phyloP scores from a whole-genome alignment of 1,284 basidiomycete species.

The Ustilago crameri region DNA sequence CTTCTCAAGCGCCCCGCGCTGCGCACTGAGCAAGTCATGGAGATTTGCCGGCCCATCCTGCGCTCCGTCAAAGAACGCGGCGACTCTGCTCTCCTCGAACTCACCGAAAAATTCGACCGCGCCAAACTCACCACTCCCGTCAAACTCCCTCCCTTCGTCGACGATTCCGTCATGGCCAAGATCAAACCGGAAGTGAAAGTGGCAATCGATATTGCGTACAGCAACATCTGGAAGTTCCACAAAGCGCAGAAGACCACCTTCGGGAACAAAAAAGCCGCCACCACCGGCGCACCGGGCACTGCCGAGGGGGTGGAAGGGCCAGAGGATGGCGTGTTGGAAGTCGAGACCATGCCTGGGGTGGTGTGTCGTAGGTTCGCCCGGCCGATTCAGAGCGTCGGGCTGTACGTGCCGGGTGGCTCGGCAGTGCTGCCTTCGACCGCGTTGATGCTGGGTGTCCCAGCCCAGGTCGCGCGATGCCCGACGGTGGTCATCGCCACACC shows the following conservation, averaged over 20 bases:
- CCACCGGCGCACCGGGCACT: constrained; percentile 25
- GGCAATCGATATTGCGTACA: constrained; percentile 92
- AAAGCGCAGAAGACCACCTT: constrained; percentile 65
- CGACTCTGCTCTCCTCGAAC: constrained; percentile 85
- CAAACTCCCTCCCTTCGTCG: constrained; percentile 62
- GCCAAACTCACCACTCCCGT: constrained; percentile 74
- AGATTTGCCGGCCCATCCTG: constrained; percentile 93
- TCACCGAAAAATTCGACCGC: constrained; percentile 94
- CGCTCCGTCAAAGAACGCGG: constrained; percentile 84
- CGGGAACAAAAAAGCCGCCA: constrained; percentile 71
- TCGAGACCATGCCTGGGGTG: constrained; percentile 98
- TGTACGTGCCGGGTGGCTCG: constrained; percentile 98
- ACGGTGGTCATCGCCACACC: constrained; percentile 95
- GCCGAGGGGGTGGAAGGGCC: constrained; percentile 71
- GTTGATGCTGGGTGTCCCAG: constrained; percentile 96
- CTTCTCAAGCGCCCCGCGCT: constrained; percentile 91
- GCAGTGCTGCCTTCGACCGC: constrained; percentile 96
- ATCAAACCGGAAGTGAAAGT: constrained; percentile 72
- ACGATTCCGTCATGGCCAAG: constrained; percentile 71
- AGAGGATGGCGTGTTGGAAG: constrained; percentile 75
- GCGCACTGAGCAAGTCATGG: constrained; percentile 92
- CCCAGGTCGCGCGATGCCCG: constrained; percentile 94
- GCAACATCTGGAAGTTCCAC: constrained; percentile 77
- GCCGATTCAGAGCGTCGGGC: constrained; percentile 91
- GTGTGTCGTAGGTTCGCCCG: constrained; percentile 78